Percentiles rank a stretch among this genome's conserved stretches.
phyloP scores from a whole-genome alignment of 2,329 filamentous ascomycete genomes.

The Sclerotinia subarctica region DNA sequence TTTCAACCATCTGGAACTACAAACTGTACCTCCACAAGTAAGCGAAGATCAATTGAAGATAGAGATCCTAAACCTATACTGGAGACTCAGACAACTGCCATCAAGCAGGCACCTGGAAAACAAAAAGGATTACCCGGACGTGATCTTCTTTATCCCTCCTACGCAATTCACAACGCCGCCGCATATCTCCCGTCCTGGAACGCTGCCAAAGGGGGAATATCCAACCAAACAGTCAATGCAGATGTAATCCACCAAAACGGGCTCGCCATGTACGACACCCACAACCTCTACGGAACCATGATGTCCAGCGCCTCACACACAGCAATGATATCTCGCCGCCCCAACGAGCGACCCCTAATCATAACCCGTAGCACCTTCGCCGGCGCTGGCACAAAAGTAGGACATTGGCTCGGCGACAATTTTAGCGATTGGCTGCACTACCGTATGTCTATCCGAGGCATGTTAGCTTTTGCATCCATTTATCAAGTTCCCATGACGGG shows the following conservation, averaged over 20 bases:
- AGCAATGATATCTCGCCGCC: slow-evolving; percentile 65
- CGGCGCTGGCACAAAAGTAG: slow-evolving; percentile 63
- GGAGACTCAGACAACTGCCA: background rate
- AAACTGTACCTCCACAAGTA: slow-evolving; percentile 37
- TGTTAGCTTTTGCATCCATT: slow-evolving; percentile 59
- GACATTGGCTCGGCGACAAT: slow-evolving; percentile 62
- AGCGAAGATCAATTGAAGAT: slow-evolving; percentile 22
- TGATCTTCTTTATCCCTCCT: slow-evolving; percentile 62
- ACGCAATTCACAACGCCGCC: slow-evolving; percentile 62
- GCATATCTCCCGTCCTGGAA: slow-evolving; percentile 46
- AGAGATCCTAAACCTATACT: background rate
- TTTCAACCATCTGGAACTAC: slow-evolving; percentile 58
- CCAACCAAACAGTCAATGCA: slow-evolving; percentile 61
- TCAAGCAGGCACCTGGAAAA: slow-evolving; percentile 39
- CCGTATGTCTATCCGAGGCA: slow-evolving; percentile 54
- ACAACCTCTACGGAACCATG: slow-evolving; percentile 74
- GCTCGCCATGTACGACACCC: slow-evolving; percentile 67
- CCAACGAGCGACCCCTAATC: slow-evolving; percentile 62
- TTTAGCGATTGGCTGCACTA: slow-evolving; percentile 57
- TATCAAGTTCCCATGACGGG: slow-evolving; percentile 69
- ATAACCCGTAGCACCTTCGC: slow-evolving; percentile 76
- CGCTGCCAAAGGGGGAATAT: slow-evolving; percentile 46
- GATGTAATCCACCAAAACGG: slow-evolving; percentile 67
- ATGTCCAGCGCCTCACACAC: slow-evolving; percentile 65
- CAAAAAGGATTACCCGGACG: slow-evolving; percentile 58